Conservation (phyloP, 2,329 filamentous ascomycete species). For the Calcarisporium arbuscula region DNA sequence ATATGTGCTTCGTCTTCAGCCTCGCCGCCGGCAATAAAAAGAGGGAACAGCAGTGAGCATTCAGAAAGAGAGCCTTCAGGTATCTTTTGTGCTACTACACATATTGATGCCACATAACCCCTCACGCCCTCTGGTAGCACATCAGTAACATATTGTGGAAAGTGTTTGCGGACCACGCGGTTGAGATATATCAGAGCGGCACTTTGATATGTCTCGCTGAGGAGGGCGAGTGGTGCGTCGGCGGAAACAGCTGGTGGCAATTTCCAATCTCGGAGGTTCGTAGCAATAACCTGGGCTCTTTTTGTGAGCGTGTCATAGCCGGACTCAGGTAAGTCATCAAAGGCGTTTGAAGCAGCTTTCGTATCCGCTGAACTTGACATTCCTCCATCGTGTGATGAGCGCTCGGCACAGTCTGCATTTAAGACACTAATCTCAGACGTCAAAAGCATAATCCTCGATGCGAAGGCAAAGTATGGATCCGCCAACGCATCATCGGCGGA, state of each 20-base stretch:
- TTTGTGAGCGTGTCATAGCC: background rate
- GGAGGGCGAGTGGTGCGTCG: constrained; percentile 5
- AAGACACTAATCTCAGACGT: constrained; percentile 7
- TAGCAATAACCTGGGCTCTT: background rate
- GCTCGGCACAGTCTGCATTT: constrained; percentile 2
- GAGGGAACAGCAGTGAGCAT: constrained; percentile 11
- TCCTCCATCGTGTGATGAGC: background rate
- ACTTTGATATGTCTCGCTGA: constrained; percentile 10
- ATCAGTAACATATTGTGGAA: background rate
- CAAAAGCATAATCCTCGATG: constrained; percentile 6
- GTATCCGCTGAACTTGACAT: background rate
- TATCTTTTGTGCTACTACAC: background rate
- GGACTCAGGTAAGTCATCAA: too few relatives aligned
- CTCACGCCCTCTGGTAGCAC: background rate
- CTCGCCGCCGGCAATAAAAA: constrained; percentile 13
- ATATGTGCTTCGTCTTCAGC: constrained; percentile 6
- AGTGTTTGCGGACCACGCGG: constrained; percentile 3
- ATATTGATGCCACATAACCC: background rate
- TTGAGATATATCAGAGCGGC: constrained; percentile 11
- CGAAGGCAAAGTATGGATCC: constrained; percentile 10
- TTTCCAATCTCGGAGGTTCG: constrained; percentile 2
- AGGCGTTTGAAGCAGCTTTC: too few relatives aligned
- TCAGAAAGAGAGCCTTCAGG: constrained; percentile 9
- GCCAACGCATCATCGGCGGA: constrained; percentile 6
- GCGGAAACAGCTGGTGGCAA: constrained; percentile 1